A percentile compares a stretch with the other conserved stretches of the same genome.
Evolutionary conservation across 176 grass and related monocot species (phyloP).

Genomic region (Pharus latifolius): DNA sequence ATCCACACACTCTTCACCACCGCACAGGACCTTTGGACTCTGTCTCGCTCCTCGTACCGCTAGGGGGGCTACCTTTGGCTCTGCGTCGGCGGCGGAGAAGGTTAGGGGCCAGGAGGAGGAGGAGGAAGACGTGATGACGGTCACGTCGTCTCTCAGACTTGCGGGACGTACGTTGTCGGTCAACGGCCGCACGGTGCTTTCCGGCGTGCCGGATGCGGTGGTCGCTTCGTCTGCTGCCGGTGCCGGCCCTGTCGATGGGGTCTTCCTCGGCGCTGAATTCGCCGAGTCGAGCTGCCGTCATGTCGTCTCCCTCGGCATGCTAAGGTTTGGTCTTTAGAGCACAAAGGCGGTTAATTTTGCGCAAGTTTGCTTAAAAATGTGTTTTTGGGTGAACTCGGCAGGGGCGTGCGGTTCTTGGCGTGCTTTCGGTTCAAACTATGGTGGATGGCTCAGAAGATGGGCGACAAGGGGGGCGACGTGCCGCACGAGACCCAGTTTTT

Average conservation of each 20-base stretch:
- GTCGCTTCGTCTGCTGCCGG: constrained; percentile 40
- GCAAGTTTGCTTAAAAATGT: no score
- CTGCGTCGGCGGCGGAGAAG: no score
- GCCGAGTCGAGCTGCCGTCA: constrained; percentile 30
- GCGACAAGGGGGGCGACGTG: constrained; percentile 58
- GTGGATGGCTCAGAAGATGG: constrained; percentile 98
- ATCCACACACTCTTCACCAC: no score
- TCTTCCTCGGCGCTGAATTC: constrained; percentile 72
- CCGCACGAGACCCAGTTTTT: constrained; percentile 96
- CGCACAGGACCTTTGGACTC: no score
- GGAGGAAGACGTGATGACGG: constrained; percentile 48
- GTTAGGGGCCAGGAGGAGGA: no score
- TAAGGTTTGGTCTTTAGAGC: no score
- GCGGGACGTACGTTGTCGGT: constrained; percentile 39
- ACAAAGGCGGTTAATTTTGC: no score
- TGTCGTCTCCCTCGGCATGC: constrained; percentile 58
- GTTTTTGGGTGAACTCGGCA: no score
- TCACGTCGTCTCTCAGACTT: constrained; percentile 44
- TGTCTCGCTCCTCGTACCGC: no score
- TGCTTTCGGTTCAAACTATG: constrained; percentile 96
- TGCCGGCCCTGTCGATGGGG: constrained; percentile 48
- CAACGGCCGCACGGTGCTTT: constrained; percentile 39
- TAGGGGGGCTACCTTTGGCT: no score
- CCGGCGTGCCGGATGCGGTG: constrained; percentile 50
- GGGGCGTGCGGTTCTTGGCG: constrained; percentile 61